Evolutionary conservation across 2,329 filamentous ascomycete genomes (phyloP).

Genomic region (Alternaria triticina): DNA sequence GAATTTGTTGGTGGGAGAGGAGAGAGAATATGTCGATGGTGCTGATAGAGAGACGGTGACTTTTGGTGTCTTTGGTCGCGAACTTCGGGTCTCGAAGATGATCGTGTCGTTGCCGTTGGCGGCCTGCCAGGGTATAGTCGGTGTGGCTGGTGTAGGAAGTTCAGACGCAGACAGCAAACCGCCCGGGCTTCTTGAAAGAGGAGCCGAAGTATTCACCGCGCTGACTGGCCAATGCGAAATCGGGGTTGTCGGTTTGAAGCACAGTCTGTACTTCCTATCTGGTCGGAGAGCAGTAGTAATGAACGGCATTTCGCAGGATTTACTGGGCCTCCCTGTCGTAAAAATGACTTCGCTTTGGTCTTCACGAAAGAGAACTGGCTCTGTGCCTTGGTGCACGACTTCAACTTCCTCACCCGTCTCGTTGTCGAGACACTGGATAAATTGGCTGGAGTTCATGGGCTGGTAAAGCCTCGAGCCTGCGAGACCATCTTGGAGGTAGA

Average conservation of each 20-base stretch:
- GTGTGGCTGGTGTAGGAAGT: background rate
- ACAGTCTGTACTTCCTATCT: constrained; percentile 9
- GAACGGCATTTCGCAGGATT: constrained; percentile 9
- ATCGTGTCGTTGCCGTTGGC: constrained; percentile 2
- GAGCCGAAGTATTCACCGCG: background rate
- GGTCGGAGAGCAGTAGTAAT: constrained; percentile 8
- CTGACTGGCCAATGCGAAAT: constrained; percentile 11
- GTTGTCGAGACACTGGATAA: constrained; percentile 11
- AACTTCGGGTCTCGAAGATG: constrained; percentile 2
- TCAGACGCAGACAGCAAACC: background rate
- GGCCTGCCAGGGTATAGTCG: background rate
- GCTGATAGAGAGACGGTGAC: constrained; percentile 8
- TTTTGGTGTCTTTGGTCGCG: constrained; percentile 6
- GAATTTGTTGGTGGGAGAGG: background rate
- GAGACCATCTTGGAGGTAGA: constrained; percentile 12
- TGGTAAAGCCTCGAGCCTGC: constrained; percentile 1
- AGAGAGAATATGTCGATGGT: constrained; percentile 12
- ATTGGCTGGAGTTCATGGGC: constrained; percentile 7
- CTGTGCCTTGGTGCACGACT: constrained; percentile 7
- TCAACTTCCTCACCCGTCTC: constrained; percentile 9
- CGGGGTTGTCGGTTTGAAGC: background rate
- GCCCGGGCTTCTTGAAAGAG: background rate
- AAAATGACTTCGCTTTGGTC: background rate
- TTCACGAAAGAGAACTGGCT: constrained; percentile 1
- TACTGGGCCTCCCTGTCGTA: constrained; percentile 3